phyloP scores from a whole-genome alignment of 805 yeast species.

The Kodamaea fukazawae region DNA sequence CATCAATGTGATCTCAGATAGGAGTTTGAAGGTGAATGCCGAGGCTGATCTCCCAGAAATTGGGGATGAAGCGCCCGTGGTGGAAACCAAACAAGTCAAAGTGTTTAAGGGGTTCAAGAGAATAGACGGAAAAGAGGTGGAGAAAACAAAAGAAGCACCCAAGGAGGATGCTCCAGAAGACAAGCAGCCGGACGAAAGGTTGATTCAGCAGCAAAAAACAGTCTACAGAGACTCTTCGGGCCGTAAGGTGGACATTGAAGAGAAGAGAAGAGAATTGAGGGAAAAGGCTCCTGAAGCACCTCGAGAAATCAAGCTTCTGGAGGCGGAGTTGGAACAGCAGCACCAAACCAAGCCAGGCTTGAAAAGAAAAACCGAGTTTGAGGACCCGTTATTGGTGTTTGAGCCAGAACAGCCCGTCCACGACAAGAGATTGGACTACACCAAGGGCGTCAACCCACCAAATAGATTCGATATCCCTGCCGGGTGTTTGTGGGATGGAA shows the following conservation, averaged over 20 bases:
- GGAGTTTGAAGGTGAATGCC: constrained; percentile 1
- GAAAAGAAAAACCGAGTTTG: constrained; percentile 29
- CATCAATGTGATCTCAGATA: constrained; percentile 11
- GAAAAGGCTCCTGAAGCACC: neutral
- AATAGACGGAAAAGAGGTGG: constrained; percentile 22
- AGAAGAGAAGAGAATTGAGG: constrained; percentile 21
- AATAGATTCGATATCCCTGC: constrained; percentile 78
- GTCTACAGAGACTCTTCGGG: constrained; percentile 65
- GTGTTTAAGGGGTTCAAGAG: constrained; percentile 34
- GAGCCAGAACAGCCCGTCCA: constrained; percentile 21
- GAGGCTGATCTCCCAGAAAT: constrained; percentile 4
- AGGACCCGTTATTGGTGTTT: constrained; percentile 64
- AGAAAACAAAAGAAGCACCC: constrained; percentile 16
- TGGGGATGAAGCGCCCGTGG: constrained; percentile 23
- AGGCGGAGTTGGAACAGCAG: constrained; percentile 36
- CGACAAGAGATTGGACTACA: constrained; percentile 30
- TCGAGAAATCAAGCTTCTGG: constrained; percentile 23
- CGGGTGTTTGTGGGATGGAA: constrained; percentile 89
- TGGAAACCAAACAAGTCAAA: constrained; percentile 15
- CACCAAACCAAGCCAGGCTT: constrained; percentile 24
- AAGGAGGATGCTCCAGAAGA: constrained; percentile 1
- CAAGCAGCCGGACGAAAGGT: constrained; percentile 2
- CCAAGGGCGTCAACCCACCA: constrained; percentile 49
- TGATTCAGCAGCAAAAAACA: constrained; percentile 26
- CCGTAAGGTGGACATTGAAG: constrained; percentile 43